These are phyloP conservation scores for Alopecurus myosuroides DNA, from an alignment of 176 grass and related monocot species.

Conservation along the genomic window DNA sequence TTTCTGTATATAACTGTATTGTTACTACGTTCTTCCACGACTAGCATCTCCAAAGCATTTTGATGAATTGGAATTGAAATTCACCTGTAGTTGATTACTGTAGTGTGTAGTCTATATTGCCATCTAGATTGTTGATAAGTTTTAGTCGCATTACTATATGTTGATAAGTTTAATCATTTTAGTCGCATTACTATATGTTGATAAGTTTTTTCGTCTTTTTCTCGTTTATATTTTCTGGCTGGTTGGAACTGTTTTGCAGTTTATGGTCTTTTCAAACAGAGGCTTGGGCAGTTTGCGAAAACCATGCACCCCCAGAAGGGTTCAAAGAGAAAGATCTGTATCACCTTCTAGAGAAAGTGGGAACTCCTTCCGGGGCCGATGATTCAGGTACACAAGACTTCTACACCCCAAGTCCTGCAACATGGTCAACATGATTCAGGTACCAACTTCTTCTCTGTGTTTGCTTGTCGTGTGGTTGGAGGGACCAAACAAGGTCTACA, in stretches of 20 bases:
- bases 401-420: not conserved
- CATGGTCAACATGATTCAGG: not conserved
- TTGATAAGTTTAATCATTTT: no score
- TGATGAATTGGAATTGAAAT: not conserved
- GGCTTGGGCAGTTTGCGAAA: conserved; percentile 87
- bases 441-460: not conserved
- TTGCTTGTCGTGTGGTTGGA: conserved; percentile 52
- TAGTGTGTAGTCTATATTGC: not conserved
- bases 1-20: not conserved
- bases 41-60: no score
- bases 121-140: not conserved
- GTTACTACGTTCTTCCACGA: not conserved
- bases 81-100: not conserved
- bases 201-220: not conserved
- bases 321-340: conserved; percentile 86
- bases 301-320: conserved; percentile 78
- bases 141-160: no score
- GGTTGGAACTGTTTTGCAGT: not conserved
- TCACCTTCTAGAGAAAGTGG: conserved; percentile 85
- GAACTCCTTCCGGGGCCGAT: conserved; percentile 66
- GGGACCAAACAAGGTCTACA: conserved; percentile 81
- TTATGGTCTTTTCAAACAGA: conserved; percentile 64
- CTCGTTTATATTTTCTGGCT: not conserved
- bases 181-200: not conserved
- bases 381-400: conserved; percentile 30